phyloP scores from a whole-genome alignment of 2,329 filamentous ascomycete species.

The Talaromyces sp. region DNA sequence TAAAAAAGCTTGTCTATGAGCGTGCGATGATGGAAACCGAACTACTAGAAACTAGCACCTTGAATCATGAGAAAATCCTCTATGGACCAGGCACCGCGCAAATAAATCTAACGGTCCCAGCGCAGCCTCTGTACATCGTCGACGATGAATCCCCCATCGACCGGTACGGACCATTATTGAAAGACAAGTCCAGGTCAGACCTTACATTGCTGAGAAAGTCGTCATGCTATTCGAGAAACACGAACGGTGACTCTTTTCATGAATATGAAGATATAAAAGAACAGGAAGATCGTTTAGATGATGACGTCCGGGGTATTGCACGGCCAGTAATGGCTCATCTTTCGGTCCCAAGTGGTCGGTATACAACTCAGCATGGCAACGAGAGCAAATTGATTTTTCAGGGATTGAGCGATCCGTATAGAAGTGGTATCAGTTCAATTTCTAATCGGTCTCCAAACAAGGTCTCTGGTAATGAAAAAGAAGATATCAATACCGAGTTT shows the following conservation, averaged over 20 bases:
- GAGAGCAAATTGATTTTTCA: slow-evolving; percentile 6
- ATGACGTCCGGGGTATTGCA: not conserved
- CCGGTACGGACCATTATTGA: slow-evolving; percentile 2
- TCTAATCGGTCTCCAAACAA: not conserved
- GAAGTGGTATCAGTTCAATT: not conserved
- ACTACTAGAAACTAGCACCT: not conserved
- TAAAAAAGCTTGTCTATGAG: not conserved
- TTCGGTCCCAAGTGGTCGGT: not conserved
- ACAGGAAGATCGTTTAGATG: not conserved
- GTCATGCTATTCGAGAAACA: slow-evolving; percentile 10
- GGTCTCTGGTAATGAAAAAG: not conserved
- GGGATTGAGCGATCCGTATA: slow-evolving; percentile 8
- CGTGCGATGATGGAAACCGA: not conserved
- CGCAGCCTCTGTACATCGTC: not conserved
- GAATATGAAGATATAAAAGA: not conserved
- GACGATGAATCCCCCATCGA: slow-evolving; percentile 13
- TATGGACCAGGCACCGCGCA: not conserved
- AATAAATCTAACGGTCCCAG: not conserved
- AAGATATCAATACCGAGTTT: not conserved
- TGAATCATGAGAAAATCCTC: not conserved
- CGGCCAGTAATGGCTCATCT: not conserved
- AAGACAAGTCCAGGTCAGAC: not conserved
- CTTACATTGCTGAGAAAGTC: not conserved
- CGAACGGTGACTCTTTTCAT: not conserved
- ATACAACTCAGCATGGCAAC: not conserved